A percentile compares a stretch with the other conserved stretches of the same genome.
Conservation (phyloP, 2,329 filamentous ascomycete genomes). For the Hypoxylon sp. region DNA sequence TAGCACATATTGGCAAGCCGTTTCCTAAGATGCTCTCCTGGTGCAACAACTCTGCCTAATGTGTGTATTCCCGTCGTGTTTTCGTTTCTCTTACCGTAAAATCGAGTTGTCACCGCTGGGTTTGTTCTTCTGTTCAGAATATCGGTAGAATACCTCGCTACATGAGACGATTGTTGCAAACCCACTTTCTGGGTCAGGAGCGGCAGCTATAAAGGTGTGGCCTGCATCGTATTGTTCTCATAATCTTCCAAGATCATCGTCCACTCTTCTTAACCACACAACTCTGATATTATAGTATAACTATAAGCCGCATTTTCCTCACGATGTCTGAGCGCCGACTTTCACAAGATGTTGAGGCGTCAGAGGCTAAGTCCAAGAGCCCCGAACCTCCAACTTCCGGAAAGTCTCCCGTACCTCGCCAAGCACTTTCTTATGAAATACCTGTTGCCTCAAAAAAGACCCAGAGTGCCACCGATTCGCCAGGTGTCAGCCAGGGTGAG, state of each 20-base stretch:
- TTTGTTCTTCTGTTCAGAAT: background rate
- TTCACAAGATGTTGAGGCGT: background rate
- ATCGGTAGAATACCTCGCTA: background rate
- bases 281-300: background rate
- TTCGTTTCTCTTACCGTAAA: background rate
- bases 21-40: background rate
- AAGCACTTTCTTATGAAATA: too few species aligned
- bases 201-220: background rate
- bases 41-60: background rate
- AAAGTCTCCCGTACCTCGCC: background rate
- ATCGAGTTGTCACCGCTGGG: background rate
- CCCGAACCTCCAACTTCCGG: background rate
- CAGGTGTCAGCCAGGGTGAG: background rate
- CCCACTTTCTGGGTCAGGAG: background rate
- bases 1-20: background rate
- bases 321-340: background rate
- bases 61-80: background rate
- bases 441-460: background rate
- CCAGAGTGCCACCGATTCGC: background rate
- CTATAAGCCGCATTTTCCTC: background rate
- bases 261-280: background rate
- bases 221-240: background rate
- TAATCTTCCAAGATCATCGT: background rate
- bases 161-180: background rate
- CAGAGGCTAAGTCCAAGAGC: background rate